Evolutionary conservation across 805 yeast species (phyloP).

Genomic region (Starmerella vitae): DNA sequence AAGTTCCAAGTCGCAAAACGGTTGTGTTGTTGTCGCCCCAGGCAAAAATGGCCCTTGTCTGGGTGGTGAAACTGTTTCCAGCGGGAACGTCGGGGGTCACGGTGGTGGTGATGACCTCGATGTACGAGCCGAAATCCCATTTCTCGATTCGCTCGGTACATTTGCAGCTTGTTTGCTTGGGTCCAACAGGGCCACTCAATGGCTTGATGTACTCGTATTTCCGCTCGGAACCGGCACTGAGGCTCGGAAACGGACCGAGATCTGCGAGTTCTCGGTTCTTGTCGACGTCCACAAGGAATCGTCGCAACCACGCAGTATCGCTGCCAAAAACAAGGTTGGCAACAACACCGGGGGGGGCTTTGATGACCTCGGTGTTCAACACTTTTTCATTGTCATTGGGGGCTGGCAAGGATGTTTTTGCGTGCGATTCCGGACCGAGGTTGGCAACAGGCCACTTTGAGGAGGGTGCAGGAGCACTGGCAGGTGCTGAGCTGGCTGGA

Average conservation of each 20-base stretch:
- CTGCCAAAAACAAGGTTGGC: slow-evolving; percentile 59
- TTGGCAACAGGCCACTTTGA: slow-evolving; percentile 28
- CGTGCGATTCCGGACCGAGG: slow-evolving; percentile 32
- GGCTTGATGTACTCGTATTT: slow-evolving; percentile 57
- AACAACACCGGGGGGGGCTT: slow-evolving; percentile 67
- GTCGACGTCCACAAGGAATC: slow-evolving; percentile 28
- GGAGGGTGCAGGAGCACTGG: background rate
- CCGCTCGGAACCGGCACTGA: slow-evolving; percentile 27
- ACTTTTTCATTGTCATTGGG: slow-evolving; percentile 38
- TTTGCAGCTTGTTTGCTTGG: slow-evolving; percentile 74
- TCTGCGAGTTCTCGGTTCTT: slow-evolving; percentile 25
- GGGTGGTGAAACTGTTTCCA: slow-evolving; percentile 59
- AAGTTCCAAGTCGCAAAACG: slow-evolving; percentile 46
- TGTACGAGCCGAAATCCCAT: slow-evolving; percentile 39
- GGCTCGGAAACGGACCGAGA: slow-evolving; percentile 19
- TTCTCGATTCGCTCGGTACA: slow-evolving; percentile 50
- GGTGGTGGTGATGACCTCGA: slow-evolving; percentile 50
- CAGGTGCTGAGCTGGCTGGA: slow-evolving; percentile 29
- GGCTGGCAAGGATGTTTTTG: slow-evolving; percentile 40
- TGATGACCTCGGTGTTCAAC: slow-evolving; percentile 39
- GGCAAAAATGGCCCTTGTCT: slow-evolving; percentile 30
- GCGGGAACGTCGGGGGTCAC: slow-evolving; percentile 91
- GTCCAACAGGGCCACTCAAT: slow-evolving; percentile 73
- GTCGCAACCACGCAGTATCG: slow-evolving; percentile 33
- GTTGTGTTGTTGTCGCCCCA: slow-evolving; percentile 64